Percentiles rank a stretch among this genome's conserved stretches.
Conservation (phyloP, 2,329 filamentous ascomycete genomes). For the Fusarium metavorans region DNA sequence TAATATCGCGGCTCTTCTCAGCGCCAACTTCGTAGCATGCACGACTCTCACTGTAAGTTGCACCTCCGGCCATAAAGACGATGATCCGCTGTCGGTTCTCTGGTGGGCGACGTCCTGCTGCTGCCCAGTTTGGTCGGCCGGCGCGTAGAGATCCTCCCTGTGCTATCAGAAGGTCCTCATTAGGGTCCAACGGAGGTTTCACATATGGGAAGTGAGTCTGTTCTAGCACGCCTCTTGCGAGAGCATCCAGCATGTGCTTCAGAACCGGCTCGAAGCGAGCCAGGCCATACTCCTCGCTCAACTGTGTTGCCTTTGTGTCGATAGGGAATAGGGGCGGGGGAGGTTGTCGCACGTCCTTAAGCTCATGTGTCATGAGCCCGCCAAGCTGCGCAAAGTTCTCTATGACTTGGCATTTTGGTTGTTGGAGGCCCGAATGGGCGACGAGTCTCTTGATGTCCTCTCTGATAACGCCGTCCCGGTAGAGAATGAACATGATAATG, state of each 20-base stretch:
- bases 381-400: conserved; percentile 86
- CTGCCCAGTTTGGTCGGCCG: conserved; percentile 95
- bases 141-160: conserved; percentile 84
- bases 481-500: conserved; percentile 86
- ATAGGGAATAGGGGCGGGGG: conserved; percentile 77
- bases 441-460: conserved; percentile 89
- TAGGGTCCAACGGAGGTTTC: conserved; percentile 74
- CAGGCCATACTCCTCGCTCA: conserved; percentile 83
- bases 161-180: conserved; percentile 67
- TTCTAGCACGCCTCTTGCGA: conserved; percentile 76
- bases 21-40: conserved; percentile 89
- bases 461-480: conserved; percentile 84
- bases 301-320: conserved; percentile 66
- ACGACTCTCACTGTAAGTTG: conserved; percentile 91
- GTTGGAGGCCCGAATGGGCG: conserved; percentile 82
- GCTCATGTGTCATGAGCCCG: conserved; percentile 72
- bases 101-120: conserved; percentile 75
- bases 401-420: conserved; percentile 78
- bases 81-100: conserved; percentile 93
- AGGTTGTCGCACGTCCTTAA: conserved; percentile 82
- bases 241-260: conserved; percentile 84
- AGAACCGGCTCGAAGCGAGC: conserved; percentile 87
- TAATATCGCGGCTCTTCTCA: conserved; percentile 81
- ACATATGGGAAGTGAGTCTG: conserved; percentile 77
- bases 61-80: conserved; percentile 94